Percentiles rank a stretch among this genome's conserved stretches.
Conservation (phyloP, 768 basidiomycete genomes). For the Podaxis sp. region DNA sequence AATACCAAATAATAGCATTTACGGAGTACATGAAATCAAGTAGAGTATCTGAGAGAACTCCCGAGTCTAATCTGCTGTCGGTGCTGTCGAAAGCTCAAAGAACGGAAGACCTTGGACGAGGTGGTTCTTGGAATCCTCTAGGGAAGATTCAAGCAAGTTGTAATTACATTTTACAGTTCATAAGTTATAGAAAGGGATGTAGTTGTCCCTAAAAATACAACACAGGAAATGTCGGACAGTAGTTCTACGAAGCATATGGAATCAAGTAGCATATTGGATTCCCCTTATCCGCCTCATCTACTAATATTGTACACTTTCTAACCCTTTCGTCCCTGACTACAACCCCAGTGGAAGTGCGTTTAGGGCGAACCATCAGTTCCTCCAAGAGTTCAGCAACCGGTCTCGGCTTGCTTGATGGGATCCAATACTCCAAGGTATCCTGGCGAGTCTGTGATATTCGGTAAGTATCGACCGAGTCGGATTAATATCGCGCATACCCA, state of each 20-base stretch:
- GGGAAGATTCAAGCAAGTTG: neutral
- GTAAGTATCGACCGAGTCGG: too few species aligned
- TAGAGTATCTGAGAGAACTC: neutral
- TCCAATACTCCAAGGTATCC: too few species aligned
- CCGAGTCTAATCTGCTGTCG: neutral
- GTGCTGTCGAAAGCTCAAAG: neutral
- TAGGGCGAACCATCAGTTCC: too few species aligned
- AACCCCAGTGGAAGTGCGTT: too few species aligned
- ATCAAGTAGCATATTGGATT: neutral
- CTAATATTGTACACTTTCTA: neutral
- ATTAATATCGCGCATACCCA: too few species aligned
- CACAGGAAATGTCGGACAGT: neutral
- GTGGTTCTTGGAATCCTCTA: slow-evolving; percentile 4
- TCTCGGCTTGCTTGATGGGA: too few species aligned
- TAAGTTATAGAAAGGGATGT: too few species aligned
- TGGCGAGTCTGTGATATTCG: too few species aligned
- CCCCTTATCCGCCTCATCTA: neutral
- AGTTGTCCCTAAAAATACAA: neutral
- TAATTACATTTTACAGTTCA: neutral
- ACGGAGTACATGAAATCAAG: neutral
- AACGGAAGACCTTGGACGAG: neutral
- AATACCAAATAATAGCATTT: neutral
- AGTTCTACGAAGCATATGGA: neutral
- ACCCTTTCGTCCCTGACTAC: neutral
- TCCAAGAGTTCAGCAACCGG: too few species aligned